phyloP scores from a whole-genome alignment of 805 yeast species.

The Brettanomyces anomalus region DNA sequence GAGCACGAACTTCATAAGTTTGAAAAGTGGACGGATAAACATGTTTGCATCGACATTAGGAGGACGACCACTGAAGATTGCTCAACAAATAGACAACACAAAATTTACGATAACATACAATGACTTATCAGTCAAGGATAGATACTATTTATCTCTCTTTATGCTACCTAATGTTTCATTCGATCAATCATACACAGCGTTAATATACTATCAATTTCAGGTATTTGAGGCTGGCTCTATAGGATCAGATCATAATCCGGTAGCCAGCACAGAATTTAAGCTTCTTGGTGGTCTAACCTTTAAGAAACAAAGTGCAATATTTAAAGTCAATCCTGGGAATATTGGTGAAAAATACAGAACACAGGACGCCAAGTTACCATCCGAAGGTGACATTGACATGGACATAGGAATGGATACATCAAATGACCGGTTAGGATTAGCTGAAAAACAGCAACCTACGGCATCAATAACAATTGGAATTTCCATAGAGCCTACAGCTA shows the following conservation, averaged over 20 bases:
- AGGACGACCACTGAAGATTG: constrained; percentile 32
- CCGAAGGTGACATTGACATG: constrained; percentile 41
- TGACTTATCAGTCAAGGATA: constrained; percentile 43
- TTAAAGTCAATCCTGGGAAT: constrained; percentile 51
- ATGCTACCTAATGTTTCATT: constrained; percentile 71
- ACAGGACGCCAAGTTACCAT: neutral
- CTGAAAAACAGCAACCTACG: constrained; percentile 6
- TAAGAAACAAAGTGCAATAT: constrained; percentile 84
- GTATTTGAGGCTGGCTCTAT: constrained; percentile 30
- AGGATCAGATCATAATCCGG: constrained; percentile 3
- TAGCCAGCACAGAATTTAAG: constrained; percentile 37
- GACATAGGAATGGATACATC: constrained; percentile 34
- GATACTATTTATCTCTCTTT: constrained; percentile 78
- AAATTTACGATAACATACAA: constrained; percentile 58
- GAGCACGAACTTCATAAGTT: too few relatives aligned
- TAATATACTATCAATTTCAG: constrained; percentile 82
- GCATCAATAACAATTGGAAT: constrained; percentile 53
- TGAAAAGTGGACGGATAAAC: neutral
- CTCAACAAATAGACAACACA: constrained; percentile 58
- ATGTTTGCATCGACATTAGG: constrained; percentile 28
- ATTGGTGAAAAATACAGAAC: constrained; percentile 8
- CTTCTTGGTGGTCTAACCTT: constrained; percentile 55
- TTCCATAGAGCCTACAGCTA: constrained; percentile 73
- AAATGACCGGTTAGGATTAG: neutral
- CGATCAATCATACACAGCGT: constrained; percentile 68